phyloP scores from a whole-genome alignment of 768 basidiomycete species.

The Tulasnella sp. region DNA sequence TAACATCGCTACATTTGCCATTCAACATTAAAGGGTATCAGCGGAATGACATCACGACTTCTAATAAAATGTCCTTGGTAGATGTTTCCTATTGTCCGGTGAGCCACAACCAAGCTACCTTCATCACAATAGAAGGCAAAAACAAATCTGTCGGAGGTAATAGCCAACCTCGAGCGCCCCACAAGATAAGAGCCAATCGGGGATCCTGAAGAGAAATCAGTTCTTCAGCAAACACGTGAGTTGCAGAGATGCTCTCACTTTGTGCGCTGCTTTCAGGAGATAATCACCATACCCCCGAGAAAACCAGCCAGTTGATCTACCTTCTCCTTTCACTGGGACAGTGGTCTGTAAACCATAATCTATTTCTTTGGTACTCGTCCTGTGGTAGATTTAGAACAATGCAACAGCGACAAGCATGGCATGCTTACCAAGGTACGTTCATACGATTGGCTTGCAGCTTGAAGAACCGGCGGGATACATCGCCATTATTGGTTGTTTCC shows the following conservation, averaged over 20 bases:
- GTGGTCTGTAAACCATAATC: constrained; percentile 1
- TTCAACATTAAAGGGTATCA: too few species aligned
- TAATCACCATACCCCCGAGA: constrained; percentile 1
- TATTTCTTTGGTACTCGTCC: constrained; percentile 2
- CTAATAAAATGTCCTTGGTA: too few species aligned
- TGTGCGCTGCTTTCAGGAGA: background rate
- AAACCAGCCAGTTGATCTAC: background rate
- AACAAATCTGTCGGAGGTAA: constrained; percentile 8
- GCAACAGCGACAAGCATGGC: too few species aligned
- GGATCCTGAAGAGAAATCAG: background rate
- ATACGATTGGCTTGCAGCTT: background rate
- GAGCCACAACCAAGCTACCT: constrained; percentile 5
- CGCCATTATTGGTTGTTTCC: background rate
- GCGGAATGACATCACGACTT: too few species aligned
- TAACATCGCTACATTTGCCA: too few species aligned
- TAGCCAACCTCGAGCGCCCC: background rate
- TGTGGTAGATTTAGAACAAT: too few species aligned
- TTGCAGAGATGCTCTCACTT: background rate
- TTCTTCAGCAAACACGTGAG: background rate
- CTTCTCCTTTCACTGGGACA: background rate
- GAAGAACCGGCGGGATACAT: background rate
- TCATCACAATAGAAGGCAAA: background rate
- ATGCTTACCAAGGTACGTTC: background rate
- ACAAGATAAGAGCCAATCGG: background rate
- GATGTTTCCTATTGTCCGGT: too few species aligned